These are phyloP conservation scores for Galerina sulciceps DNA, from an alignment of 768 basidiomycete species.

Conservation along the genomic window DNA sequence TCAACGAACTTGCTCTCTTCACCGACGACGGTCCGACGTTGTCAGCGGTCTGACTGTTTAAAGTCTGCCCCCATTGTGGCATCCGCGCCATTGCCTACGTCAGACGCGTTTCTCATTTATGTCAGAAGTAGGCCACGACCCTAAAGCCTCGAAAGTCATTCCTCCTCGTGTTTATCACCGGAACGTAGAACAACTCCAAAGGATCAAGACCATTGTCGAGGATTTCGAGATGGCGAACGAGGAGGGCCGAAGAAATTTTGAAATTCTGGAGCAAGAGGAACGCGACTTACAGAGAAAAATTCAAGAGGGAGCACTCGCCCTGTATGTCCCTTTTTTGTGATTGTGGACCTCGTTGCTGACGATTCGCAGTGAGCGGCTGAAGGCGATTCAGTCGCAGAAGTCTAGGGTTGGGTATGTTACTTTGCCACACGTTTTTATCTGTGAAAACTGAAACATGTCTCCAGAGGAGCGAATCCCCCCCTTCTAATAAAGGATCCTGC, in stretches of 20 bases:
- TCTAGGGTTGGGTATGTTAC: neutral
- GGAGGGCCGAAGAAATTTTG: conserved; percentile 28
- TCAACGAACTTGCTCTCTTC: no score
- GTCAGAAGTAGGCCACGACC: conserved; percentile 22
- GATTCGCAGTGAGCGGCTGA: conserved; percentile 1
- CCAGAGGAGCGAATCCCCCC: neutral
- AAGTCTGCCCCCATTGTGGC: no score
- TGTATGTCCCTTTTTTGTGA: conserved; percentile 26
- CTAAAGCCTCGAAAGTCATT: conserved; percentile 16
- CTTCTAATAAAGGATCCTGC: neutral
- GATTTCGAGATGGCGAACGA: conserved; percentile 44
- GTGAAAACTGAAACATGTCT: neutral
- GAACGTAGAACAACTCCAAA: conserved; percentile 32
- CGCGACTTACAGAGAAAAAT: conserved; percentile 27
- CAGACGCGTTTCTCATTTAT: conserved; percentile 6
- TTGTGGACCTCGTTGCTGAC: neutral
- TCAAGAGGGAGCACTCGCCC: conserved; percentile 49
- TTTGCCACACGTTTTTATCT: neutral
- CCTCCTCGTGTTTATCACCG: conserved; percentile 32
- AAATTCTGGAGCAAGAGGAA: conserved; percentile 12
- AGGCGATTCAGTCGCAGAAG: neutral
- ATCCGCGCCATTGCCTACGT: neutral
- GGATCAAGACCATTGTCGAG: conserved; percentile 35
- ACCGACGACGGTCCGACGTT: no score
- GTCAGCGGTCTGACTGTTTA: no score